Percentiles rank a stretch among this genome's conserved stretches.
Evolutionary conservation across 345 rosid genomes (phyloP).

Genomic region (Cochlearia excelsa): DNA sequence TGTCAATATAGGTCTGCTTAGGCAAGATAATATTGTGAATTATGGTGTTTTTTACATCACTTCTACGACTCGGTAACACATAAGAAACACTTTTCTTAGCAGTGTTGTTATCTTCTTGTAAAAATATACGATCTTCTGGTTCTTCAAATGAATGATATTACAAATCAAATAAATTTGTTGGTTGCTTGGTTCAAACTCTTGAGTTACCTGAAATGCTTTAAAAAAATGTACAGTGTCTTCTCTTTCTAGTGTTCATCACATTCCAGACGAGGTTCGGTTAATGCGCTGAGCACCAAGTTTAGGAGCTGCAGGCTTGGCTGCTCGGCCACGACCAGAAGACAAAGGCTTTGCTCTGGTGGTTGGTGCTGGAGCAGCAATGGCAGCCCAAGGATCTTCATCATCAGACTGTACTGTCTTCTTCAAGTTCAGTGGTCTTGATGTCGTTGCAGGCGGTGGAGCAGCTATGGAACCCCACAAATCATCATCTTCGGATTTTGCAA

Average conservation of each 20-base stretch:
- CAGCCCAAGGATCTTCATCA: conserved; percentile 91
- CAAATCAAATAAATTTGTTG: conserved; percentile 40
- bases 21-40: background rate
- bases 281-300: conserved; percentile 90
- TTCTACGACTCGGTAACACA: conserved; percentile 22
- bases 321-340: conserved; percentile 71
- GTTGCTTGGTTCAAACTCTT: conserved; percentile 18
- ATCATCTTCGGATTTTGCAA: conserved; percentile 58
- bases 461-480: conserved; percentile 98
- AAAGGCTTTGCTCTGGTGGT: conserved; percentile 74
- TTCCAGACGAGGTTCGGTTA: conserved; percentile 75
- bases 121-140: conserved; percentile 17
- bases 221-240: conserved; percentile 46
- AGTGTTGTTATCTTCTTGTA: background rate
- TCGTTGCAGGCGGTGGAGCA: conserved; percentile 68
- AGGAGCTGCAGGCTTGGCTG: conserved; percentile 60
- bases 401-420: conserved; percentile 48
- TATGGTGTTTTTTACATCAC: conserved; percentile 26
- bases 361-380: conserved; percentile 94
- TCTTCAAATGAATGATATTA: conserved; percentile 53
- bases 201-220: conserved; percentile 37
- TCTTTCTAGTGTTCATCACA: conserved; percentile 36
- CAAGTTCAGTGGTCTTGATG: conserved; percentile 62
- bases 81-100: background rate
- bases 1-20: no score